A percentile compares a stretch with the other conserved stretches of the same genome.
These are phyloP conservation scores for Malus domestica DNA, from an alignment of 306 rosid genomes.

Conservation along the genomic window ASM211411v1 NC_041791.1:32834001-32834500, in stretches of 20 bases:
- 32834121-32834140: background rate
- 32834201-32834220: background rate
- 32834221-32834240: slow-evolving; percentile 57
- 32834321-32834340: background rate
- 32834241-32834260: slow-evolving; percentile 17
- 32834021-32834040: background rate
- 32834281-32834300: slow-evolving; percentile 15
- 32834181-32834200: slow-evolving; percentile 18
- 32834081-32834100: background rate
- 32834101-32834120: background rate
- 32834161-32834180: slow-evolving; percentile 24
- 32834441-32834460: slow-evolving; percentile 7
- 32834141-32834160: background rate
- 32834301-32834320: slow-evolving; percentile 15
- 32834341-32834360: slow-evolving; percentile 22
- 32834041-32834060: background rate
- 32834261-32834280: slow-evolving; percentile 40
- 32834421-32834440: background rate
- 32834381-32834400: slow-evolving; percentile 19
- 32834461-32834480: slow-evolving; percentile 15
- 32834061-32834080: background rate
- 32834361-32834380: slow-evolving; percentile 34
- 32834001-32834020: too few species aligned
- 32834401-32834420: slow-evolving; percentile 3
- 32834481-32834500: slow-evolving; percentile 10